Conservation (phyloP, 139 green algal species). For the Picochlorum sp. region DNA sequence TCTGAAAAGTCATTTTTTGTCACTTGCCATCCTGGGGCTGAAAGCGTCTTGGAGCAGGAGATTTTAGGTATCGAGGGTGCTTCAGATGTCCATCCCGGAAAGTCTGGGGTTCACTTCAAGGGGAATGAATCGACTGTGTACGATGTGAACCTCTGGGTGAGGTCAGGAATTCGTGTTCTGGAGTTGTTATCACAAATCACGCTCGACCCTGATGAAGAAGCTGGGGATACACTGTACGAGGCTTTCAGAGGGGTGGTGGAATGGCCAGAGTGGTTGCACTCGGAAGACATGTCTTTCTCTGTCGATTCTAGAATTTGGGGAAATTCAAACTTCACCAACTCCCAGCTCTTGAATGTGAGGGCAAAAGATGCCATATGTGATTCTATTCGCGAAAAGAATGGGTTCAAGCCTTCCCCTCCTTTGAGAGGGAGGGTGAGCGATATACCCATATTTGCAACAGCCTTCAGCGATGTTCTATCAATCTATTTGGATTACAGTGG, state of each 20-base stretch:
- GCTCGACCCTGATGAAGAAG: slow-evolving; percentile 30
- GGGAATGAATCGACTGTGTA: slow-evolving; percentile 37
- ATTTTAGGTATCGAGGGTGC: slow-evolving; percentile 42
- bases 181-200: slow-evolving; percentile 42
- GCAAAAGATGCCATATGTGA: slow-evolving; percentile 83
- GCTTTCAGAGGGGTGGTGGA: slow-evolving; percentile 38
- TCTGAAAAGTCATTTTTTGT: slow-evolving; percentile 41
- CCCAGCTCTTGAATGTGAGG: slow-evolving; percentile 33
- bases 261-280: slow-evolving; percentile 46
- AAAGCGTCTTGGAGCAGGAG: slow-evolving; percentile 61
- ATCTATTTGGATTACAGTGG: slow-evolving; percentile 83
- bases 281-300: slow-evolving; percentile 34
- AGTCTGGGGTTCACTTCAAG: slow-evolving; percentile 46
- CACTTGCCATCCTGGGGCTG: slow-evolving; percentile 75
- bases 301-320: slow-evolving; percentile 54
- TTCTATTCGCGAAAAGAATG: slow-evolving; percentile 39
- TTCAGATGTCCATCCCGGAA: slow-evolving; percentile 23
- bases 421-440: slow-evolving; percentile 35
- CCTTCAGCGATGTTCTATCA: slow-evolving; percentile 48
- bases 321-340: slow-evolving; percentile 48
- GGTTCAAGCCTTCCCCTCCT: slow-evolving; percentile 49
- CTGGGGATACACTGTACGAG: slow-evolving; percentile 54
- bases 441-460: slow-evolving; percentile 67
- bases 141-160: slow-evolving; percentile 63
- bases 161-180: slow-evolving; percentile 61